Percentiles rank a stretch among this genome's conserved stretches.
These are phyloP conservation scores for Lentinus tigrinus DNA, from an alignment of 768 basidiomycete genomes.

Conservation along the genomic window DNA sequence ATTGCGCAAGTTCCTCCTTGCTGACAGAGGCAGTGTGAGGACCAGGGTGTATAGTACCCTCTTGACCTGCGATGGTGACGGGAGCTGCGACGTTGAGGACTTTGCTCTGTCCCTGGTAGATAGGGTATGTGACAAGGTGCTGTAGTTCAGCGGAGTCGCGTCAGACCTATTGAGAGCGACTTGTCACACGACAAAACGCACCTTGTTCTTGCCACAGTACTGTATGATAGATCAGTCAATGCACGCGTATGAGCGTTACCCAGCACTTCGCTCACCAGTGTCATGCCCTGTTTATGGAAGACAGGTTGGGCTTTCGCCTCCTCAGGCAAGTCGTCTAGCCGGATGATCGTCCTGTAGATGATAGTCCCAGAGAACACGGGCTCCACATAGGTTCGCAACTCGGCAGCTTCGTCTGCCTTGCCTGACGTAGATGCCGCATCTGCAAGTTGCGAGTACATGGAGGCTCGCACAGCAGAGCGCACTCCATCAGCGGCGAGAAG, in stretches of 20 bases:
- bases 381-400: neutral
- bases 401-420: neutral
- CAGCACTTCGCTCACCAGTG: neutral
- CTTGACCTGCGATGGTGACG: neutral
- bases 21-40: neutral
- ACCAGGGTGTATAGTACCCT: slow-evolving; percentile 1
- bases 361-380: neutral
- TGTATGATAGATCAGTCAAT: neutral
- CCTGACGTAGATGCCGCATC: neutral
- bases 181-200: neutral
- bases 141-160: neutral
- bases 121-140: slow-evolving; percentile 12
- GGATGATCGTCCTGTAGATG: slow-evolving; percentile 4
- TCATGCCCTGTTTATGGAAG: neutral
- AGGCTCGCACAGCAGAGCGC: slow-evolving; percentile 14
- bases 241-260: neutral
- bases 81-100: slow-evolving; percentile 7
- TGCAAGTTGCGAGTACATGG: slow-evolving; percentile 5
- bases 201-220: slow-evolving; percentile 16
- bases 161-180: neutral
- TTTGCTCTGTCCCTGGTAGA: slow-evolving; percentile 3
- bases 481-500: slow-evolving; percentile 30
- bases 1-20: neutral
- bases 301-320: neutral
- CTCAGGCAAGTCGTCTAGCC: neutral